Evolutionary conservation across 805 yeast species (phyloP).

Genomic region (Candida glaebosa): DNA sequence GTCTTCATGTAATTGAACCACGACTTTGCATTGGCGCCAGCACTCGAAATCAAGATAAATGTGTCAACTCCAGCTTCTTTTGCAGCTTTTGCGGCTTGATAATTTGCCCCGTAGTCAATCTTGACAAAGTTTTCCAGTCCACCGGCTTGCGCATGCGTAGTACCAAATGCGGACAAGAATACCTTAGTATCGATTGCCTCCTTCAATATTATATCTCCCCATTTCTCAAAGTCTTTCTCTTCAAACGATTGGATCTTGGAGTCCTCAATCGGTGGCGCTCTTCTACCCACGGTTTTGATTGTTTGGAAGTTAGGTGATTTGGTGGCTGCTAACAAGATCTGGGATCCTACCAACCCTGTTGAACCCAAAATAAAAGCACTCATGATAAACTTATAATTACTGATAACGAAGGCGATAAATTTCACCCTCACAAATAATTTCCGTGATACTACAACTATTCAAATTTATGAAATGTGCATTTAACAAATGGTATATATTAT

Average conservation of each 20-base stretch:
- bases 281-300: slow-evolving; percentile 52
- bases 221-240: slow-evolving; percentile 45
- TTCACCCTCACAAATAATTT: too few species aligned
- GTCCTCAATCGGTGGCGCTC: slow-evolving; percentile 30
- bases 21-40: slow-evolving; percentile 60
- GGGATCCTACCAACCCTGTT: slow-evolving; percentile 74
- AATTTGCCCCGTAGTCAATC: slow-evolving; percentile 73
- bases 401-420: too few species aligned
- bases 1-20: slow-evolving; percentile 57
- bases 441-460: too few species aligned
- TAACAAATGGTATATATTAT: too few species aligned
- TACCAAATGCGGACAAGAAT: slow-evolving; percentile 68
- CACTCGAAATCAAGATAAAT: slow-evolving; percentile 62
- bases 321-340: slow-evolving; percentile 46
- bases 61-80: slow-evolving; percentile 65
- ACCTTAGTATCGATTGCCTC: slow-evolving; percentile 33
- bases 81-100: slow-evolving; percentile 69
- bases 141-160: slow-evolving; percentile 73
- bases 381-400: too few species aligned
- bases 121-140: slow-evolving; percentile 62
- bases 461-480: too few species aligned
- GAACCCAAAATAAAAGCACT: slow-evolving; percentile 51
- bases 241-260: slow-evolving; percentile 36
- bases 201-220: slow-evolving; percentile 43
- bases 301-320: slow-evolving; percentile 31